Conservation (phyloP, 2,329 filamentous ascomycete genomes). For the Tolypocladium endophyticum region DNA sequence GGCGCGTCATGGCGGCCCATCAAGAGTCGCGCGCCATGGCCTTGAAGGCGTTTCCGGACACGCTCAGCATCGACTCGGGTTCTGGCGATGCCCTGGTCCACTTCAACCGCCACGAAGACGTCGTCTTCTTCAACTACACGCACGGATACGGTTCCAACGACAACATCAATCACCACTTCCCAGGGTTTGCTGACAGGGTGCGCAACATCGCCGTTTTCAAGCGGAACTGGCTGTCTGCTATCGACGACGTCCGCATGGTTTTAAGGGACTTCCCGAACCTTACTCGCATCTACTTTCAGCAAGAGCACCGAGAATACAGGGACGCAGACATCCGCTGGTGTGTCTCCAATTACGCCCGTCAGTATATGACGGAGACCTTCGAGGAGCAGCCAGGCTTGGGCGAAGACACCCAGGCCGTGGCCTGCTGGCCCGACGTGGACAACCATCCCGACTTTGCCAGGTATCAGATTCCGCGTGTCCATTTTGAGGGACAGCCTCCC, state of each 20-base stretch:
- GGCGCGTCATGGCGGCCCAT: constrained; percentile 21
- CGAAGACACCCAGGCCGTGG: constrained; percentile 14
- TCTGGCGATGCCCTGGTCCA: constrained; percentile 13
- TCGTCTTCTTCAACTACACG: constrained; percentile 14
- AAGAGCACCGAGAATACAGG: accelerated
- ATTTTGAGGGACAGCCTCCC: not conserved
- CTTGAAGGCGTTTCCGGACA: constrained; percentile 18
- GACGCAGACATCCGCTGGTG: constrained; percentile 18
- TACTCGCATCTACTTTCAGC: constrained; percentile 14
- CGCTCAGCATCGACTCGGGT: constrained; percentile 15
- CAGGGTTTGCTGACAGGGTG: constrained; percentile 17
- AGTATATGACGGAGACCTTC: constrained; percentile 14
- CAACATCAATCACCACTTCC: constrained; percentile 7
- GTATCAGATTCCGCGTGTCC: constrained; percentile 9
- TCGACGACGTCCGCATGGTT: constrained; percentile 1
- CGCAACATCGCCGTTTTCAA: constrained; percentile 15
- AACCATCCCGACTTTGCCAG: constrained; percentile 17
- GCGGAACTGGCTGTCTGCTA: not conserved
- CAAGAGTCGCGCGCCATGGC: constrained; percentile 24
- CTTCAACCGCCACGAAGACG: constrained; percentile 20
- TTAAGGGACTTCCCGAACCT: constrained; percentile 13
- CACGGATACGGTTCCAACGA: not conserved
- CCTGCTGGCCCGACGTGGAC: constrained; percentile 23
- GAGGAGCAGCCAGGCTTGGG: constrained; percentile 13
- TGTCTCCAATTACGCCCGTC: constrained; percentile 16